Evolutionary conservation across 2,329 filamentous ascomycete genomes (phyloP).

Genomic region (Penicillium griseofulvum): DNA sequence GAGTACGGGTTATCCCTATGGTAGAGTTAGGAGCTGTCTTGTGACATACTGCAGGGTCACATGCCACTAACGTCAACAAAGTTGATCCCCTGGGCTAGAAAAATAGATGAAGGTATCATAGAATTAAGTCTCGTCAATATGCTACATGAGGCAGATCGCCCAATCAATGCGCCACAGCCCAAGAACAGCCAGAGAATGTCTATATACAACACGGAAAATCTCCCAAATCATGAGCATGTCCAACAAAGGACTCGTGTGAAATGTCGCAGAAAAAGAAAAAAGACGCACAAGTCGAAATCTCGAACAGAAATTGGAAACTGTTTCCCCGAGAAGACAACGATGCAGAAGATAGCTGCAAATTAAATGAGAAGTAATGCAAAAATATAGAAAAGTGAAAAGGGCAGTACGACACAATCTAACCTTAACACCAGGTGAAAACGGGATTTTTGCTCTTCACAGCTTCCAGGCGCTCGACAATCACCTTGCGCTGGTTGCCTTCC

Average conservation of each 20-base stretch:
- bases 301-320: neutral
- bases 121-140: conserved; percentile 32
- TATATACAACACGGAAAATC: conserved; percentile 35
- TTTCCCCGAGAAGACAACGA: conserved; percentile 14
- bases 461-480: conserved; percentile 94
- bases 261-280: conserved; percentile 29
- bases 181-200: conserved; percentile 28
- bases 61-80: neutral
- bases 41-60: neutral
- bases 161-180: conserved; percentile 24
- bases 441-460: conserved; percentile 93
- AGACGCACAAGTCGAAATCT: conserved; percentile 6
- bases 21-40: neutral
- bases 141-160: conserved; percentile 27
- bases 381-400: conserved; percentile 8
- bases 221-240: conserved; percentile 25
- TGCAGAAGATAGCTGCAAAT: conserved; percentile 19
- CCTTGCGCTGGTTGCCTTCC: conserved; percentile 86
- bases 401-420: conserved; percentile 4
- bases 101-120: conserved; percentile 22
- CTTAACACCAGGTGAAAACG: conserved; percentile 94
- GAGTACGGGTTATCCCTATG: neutral
- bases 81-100: neutral
- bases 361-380: conserved; percentile 19
- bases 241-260: conserved; percentile 16